Evolutionary conservation across 768 basidiomycete genomes (phyloP), one percentile per base, ranked within the genome.

Genomic region (Xerocomus spinulosus): DNA sequence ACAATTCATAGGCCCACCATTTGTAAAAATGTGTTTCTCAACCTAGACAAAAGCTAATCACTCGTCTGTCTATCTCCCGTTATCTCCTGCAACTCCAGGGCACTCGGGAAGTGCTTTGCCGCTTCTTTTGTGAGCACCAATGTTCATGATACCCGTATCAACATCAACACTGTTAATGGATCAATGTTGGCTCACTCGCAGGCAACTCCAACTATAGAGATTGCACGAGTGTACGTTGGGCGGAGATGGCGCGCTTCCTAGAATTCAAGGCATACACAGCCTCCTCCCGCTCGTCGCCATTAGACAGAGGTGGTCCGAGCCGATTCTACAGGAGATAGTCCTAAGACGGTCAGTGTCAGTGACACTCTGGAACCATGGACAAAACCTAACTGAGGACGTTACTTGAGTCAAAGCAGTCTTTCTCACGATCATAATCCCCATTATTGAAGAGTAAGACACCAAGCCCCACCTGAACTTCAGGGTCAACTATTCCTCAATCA

Each of bases 311-410:
- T 2, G 94, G 95, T 6, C 96, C 96, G 13, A 96, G 72, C 42
- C 96, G 75, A 66, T 99, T 99, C 96, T 96, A 99, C 13, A 98
- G 67, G 5, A 92, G 71, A 66, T 92, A 98, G 68, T 99, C 96
- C 87, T 81, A 50, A 14, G 38, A 21, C 9, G 25, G 34, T 46
- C 24, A 45, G 45, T 36, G 32, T 24, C 15, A 17, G 37, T 6
- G 25, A 34, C 10, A 29, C 32, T 4, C 24, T 6, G 18, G 30
- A 46, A 32, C 29, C 46, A 18, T 18, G 37, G 23, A 15, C 14
- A 17, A 28, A 51, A 29, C 75, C 56, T 51, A 83, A 85, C 48
- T 80, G 81, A 5, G 96, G 95, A 28, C 85, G 76, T 20, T 80
- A 79, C 28, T 81, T 78, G 39, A 99, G 69, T 87, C 86, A 67